Percentiles rank a stretch among this genome's conserved stretches.
Evolutionary conservation across 1,284 basidiomycete genomes (phyloP).

Genomic region (Microbotryum silenes-acaulis): DNA sequence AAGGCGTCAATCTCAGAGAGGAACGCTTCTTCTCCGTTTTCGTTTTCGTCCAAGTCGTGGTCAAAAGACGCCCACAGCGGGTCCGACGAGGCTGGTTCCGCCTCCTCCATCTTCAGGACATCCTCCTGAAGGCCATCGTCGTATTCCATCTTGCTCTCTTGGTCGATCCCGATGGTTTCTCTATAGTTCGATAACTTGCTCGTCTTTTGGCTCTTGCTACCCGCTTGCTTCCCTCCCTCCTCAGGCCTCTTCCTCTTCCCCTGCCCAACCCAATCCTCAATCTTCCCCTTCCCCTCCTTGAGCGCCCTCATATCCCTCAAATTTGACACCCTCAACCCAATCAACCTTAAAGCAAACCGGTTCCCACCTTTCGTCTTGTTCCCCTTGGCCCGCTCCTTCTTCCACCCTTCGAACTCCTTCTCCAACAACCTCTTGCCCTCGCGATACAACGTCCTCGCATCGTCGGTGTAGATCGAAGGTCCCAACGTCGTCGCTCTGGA

Average conservation of each 20-base stretch:
- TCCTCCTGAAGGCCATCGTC: constrained; percentile 2
- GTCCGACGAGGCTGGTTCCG: neutral
- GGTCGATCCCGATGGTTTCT: neutral
- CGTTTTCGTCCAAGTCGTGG: constrained; percentile 7
- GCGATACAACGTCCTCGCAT: constrained; percentile 21
- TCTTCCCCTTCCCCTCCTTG: neutral
- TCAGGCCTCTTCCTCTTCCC: neutral
- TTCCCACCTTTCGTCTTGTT: constrained; percentile 14
- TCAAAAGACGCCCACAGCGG: constrained; percentile 1
- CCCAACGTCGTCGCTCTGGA: constrained; percentile 71
- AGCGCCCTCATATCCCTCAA: constrained; percentile 28
- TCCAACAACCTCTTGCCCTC: constrained; percentile 28
- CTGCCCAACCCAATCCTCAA: neutral
- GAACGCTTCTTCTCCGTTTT: neutral
- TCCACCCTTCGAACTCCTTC: constrained; percentile 14
- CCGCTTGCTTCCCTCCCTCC: neutral
- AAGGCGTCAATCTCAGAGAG: neutral
- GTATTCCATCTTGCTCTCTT: constrained; percentile 8
- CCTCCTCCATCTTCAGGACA: neutral
- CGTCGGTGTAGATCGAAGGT: constrained; percentile 34
- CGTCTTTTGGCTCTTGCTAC: neutral
- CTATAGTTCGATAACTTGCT: neutral
- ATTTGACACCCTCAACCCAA: constrained; percentile 31
- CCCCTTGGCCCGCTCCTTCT: constrained; percentile 9
- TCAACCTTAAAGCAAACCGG: constrained; percentile 18